Conservation (phyloP, 495 filamentous ascomycete genomes). For the Lasiosphaeria ovina region DNA sequence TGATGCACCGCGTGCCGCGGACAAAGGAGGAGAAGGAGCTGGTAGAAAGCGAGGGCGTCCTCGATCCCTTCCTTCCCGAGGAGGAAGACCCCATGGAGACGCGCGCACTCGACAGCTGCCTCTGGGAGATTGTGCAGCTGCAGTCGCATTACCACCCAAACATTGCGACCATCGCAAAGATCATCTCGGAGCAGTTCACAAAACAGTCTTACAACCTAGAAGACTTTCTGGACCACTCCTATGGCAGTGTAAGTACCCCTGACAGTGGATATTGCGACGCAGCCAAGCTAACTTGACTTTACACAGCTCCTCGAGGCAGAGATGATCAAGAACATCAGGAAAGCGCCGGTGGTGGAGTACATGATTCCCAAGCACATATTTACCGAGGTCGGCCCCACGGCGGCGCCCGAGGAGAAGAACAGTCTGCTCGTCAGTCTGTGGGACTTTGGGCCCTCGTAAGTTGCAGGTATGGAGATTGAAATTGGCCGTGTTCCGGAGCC, state of each 20-base stretch:
- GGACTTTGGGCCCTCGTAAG: constrained; percentile 45
- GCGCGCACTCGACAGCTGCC: constrained; percentile 80
- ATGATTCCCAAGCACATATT: constrained; percentile 92
- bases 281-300: constrained; percentile 27
- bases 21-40: constrained; percentile 53
- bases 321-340: constrained; percentile 76
- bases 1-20: constrained; percentile 79
- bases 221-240: constrained; percentile 95
- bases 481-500: not conserved
- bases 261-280: not conserved
- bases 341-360: constrained; percentile 83
- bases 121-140: constrained; percentile 91
- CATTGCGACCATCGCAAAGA: constrained; percentile 88
- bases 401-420: constrained; percentile 39
- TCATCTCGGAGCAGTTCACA: constrained; percentile 95
- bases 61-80: constrained; percentile 72
- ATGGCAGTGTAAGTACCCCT: constrained; percentile 66
- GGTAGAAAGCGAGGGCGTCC: constrained; percentile 64
- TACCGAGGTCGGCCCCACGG: constrained; percentile 47
- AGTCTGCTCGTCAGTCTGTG: constrained; percentile 55
- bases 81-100: constrained; percentile 85
- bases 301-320: constrained; percentile 75
- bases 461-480: no score
- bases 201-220: constrained; percentile 90
- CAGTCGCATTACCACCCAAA: constrained; percentile 97